These are phyloP conservation scores for Nicotiana obtusifolia DNA, from an alignment of 257 asterid species.

Conservation along the genomic window DNA sequence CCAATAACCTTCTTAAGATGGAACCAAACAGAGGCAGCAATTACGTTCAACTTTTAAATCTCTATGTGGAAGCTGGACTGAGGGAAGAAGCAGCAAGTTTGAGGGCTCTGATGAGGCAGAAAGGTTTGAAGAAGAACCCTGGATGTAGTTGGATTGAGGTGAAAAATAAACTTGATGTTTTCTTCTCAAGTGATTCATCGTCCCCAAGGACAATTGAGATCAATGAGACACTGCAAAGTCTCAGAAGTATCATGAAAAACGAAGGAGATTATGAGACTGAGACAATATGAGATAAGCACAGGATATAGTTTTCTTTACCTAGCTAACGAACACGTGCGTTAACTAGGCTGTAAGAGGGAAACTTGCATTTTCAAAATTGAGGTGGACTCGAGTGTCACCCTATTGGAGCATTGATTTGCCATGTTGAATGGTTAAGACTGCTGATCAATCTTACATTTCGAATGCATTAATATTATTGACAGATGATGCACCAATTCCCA, in stretches of 20 bases:
- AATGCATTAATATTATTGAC: neutral
- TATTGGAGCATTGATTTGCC: neutral
- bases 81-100: slow-evolving; percentile 66
- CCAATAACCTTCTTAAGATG: slow-evolving; percentile 42
- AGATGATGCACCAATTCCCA: no score
- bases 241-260: slow-evolving; percentile 36
- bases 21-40: slow-evolving; percentile 57
- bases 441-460: neutral
- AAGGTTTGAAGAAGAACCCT: slow-evolving; percentile 59
- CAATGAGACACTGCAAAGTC: slow-evolving; percentile 38
- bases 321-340: neutral
- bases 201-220: slow-evolving; percentile 36
- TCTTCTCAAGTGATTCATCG: slow-evolving; percentile 71
- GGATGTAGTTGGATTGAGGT: slow-evolving; percentile 94
- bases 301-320: neutral
- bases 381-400: no score
- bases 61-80: slow-evolving; percentile 60
- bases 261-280: slow-evolving; percentile 23
- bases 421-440: neutral
- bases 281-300: slow-evolving; percentile 18
- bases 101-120: slow-evolving; percentile 59
- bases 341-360: neutral
- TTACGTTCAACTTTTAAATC: slow-evolving; percentile 56
- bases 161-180: slow-evolving; percentile 47
- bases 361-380: neutral